Percentiles rank a stretch among this genome's conserved stretches.
These are phyloP conservation scores for Geopyxis carbonaria DNA, from an alignment of 495 filamentous ascomycete genomes.

Conservation along the genomic window DNA sequence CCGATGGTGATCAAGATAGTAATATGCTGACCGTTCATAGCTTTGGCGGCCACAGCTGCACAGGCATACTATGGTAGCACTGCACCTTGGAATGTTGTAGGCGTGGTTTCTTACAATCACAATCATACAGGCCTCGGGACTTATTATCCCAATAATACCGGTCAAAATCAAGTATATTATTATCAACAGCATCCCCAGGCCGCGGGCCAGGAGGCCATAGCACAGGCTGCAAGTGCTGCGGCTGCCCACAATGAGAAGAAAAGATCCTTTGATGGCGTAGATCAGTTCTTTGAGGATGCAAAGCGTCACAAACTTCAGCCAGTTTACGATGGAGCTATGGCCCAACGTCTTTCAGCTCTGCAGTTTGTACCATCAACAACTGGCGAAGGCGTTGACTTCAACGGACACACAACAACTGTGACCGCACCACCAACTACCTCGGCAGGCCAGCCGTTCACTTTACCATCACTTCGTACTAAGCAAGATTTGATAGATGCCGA, in stretches of 20 bases:
- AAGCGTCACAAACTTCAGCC: slow-evolving; percentile 82
- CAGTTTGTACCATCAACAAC: slow-evolving; percentile 23
- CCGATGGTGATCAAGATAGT: neutral
- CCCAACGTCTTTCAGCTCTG: slow-evolving; percentile 21
- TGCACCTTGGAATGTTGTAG: slow-evolving; percentile 12
- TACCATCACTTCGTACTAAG: slow-evolving; percentile 79
- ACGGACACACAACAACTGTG: slow-evolving; percentile 15
- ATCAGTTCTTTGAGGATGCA: slow-evolving; percentile 82
- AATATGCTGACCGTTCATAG: slow-evolving; percentile 13
- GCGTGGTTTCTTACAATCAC: slow-evolving; percentile 17
- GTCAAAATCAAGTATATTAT: slow-evolving; percentile 16
- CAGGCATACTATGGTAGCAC: slow-evolving; percentile 26
- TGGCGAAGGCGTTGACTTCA: slow-evolving; percentile 21
- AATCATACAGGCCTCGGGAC: slow-evolving; percentile 19
- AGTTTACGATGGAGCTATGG: slow-evolving; percentile 31
- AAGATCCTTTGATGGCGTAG: slow-evolving; percentile 69
- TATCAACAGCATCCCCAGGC: slow-evolving; percentile 13
- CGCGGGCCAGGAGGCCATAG: slow-evolving; percentile 21
- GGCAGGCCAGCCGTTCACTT: slow-evolving; percentile 42
- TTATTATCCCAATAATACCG: slow-evolving; percentile 21
- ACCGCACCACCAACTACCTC: slow-evolving; percentile 14
- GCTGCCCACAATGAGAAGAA: slow-evolving; percentile 43
- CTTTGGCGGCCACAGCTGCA: slow-evolving; percentile 24
- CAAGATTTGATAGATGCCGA: slow-evolving; percentile 81
- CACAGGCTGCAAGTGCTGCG: slow-evolving; percentile 25